A percentile compares a stretch with the other conserved stretches of the same genome.
Conservation (phyloP, 2,329 filamentous ascomycete genomes). For the Colletotrichum zoysiae region DNA sequence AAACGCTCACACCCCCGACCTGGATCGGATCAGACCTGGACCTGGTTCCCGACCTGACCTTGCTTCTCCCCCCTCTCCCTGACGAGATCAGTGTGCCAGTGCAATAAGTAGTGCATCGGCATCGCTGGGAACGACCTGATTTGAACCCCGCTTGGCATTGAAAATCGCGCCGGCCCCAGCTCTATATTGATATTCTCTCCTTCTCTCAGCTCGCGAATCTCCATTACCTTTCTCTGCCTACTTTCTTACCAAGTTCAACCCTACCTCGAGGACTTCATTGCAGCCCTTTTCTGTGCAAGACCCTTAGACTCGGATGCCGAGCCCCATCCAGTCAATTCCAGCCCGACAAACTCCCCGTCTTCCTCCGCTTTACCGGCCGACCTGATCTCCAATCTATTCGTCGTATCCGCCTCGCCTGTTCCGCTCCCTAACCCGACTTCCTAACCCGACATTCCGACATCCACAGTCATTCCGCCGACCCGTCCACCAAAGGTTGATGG, state of each 20-base stretch:
- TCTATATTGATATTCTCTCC: constrained; percentile 6
- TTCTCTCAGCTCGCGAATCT: constrained; percentile 16
- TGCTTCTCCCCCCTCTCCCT: not conserved
- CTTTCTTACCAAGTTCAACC: constrained; percentile 1
- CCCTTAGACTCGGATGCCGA: not conserved
- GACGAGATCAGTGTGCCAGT: constrained; percentile 34
- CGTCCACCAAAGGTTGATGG: constrained; percentile 34
- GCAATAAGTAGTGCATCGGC: constrained; percentile 23
- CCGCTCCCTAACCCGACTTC: constrained; percentile 1
- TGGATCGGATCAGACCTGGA: constrained; percentile 10
- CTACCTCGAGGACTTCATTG: constrained; percentile 6
- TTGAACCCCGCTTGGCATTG: constrained; percentile 43
- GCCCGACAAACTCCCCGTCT: not conserved
- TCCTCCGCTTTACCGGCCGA: constrained; percentile 5
- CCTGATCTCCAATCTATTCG: constrained; percentile 3
- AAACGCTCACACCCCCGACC: not conserved
- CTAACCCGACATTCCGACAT: constrained; percentile 5
- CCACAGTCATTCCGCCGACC: constrained; percentile 12
- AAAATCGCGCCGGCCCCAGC: constrained; percentile 42
- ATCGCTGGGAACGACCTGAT: constrained; percentile 37
- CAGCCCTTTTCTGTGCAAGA: not conserved
- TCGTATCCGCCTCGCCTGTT: constrained; percentile 26
- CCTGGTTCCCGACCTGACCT: not conserved
- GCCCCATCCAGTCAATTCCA: constrained; percentile 6
- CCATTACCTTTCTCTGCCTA: constrained; percentile 4